Percentiles rank a stretch among this genome's conserved stretches.
Conservation (phyloP, 805 yeast species). For the Yamadazyma tumulicola region DNA sequence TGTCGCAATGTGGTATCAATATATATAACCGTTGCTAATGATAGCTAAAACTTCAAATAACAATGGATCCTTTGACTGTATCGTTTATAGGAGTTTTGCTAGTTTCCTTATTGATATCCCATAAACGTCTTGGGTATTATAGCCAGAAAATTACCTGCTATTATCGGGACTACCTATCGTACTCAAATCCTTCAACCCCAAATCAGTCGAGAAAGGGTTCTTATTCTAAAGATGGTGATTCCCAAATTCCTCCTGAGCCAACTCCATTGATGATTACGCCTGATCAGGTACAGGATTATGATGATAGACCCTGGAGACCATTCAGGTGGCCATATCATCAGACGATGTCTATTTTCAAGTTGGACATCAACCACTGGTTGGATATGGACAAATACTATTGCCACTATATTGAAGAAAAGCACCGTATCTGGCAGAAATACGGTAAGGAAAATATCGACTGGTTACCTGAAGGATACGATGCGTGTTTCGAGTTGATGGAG, state of each 20-base stretch:
- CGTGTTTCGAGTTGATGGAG: constrained; percentile 62
- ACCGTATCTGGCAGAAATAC: constrained; percentile 52
- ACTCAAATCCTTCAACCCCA: constrained; percentile 11
- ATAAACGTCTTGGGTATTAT: constrained; percentile 12
- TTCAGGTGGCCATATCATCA: constrained; percentile 80
- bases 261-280: constrained; percentile 63
- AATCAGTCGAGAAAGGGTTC: constrained; percentile 12
- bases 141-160: constrained; percentile 1
- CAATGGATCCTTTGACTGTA: constrained; percentile 7
- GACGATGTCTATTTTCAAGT: constrained; percentile 69
- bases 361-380: constrained; percentile 74
- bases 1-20: no score
- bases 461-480: constrained; percentile 62
- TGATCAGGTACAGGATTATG: constrained; percentile 60
- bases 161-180: constrained; percentile 8
- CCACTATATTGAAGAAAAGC: constrained; percentile 62
- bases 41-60: no score
- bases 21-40: neutral
- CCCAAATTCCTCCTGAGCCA: constrained; percentile 14
- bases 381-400: constrained; percentile 76
- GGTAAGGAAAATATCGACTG: constrained; percentile 63
- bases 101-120: constrained; percentile 13
- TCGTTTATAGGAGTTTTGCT: constrained; percentile 12
- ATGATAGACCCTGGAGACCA: constrained; percentile 79
- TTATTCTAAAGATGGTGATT: constrained; percentile 10